phyloP scores from a whole-genome alignment of 1,284 basidiomycete genomes.

The Cryptococcus sp. region DNA sequence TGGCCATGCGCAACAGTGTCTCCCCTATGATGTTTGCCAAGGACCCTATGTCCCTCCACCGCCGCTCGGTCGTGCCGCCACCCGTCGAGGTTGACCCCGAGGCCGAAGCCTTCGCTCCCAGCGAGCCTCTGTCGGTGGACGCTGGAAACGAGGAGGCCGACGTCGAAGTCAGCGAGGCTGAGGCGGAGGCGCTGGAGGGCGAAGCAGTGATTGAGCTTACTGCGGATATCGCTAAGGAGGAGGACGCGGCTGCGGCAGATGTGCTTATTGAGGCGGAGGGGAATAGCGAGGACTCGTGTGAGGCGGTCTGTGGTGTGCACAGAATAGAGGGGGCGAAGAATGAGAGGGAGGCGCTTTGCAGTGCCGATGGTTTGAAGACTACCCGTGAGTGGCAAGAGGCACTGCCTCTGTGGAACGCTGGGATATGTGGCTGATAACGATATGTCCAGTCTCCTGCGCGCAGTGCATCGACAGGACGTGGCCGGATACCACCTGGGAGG shows the following conservation, averaged over 20 bases:
- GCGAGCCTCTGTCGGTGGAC: background rate
- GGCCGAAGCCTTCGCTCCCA: background rate
- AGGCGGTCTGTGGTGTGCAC: constrained; percentile 21
- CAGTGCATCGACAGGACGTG: constrained; percentile 36
- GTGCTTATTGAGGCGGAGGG: too few species aligned
- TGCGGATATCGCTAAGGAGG: too few species aligned
- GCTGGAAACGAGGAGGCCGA: background rate
- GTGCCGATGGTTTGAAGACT: constrained; percentile 21
- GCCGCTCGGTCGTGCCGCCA: constrained; percentile 17
- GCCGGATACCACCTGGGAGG: constrained; percentile 30
- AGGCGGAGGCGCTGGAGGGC: too few species aligned
- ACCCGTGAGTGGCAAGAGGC: constrained; percentile 23
- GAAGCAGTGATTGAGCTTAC: too few species aligned
- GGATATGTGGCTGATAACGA: background rate
- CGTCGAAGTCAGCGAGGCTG: too few species aligned
- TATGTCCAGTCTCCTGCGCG: constrained; percentile 25
- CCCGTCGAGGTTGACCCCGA: background rate
- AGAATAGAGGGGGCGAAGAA: constrained; percentile 25
- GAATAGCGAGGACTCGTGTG: constrained; percentile 17
- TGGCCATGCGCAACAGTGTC: background rate
- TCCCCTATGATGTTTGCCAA: constrained; percentile 19
- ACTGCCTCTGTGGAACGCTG: background rate
- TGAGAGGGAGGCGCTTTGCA: constrained; percentile 32
- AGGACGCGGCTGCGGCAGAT: too few species aligned
- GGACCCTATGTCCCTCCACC: constrained; percentile 26